These are phyloP conservation scores for Escovopsis weberi DNA, from an alignment of 2,329 filamentous ascomycete genomes.

Conservation along the genomic window DNA sequence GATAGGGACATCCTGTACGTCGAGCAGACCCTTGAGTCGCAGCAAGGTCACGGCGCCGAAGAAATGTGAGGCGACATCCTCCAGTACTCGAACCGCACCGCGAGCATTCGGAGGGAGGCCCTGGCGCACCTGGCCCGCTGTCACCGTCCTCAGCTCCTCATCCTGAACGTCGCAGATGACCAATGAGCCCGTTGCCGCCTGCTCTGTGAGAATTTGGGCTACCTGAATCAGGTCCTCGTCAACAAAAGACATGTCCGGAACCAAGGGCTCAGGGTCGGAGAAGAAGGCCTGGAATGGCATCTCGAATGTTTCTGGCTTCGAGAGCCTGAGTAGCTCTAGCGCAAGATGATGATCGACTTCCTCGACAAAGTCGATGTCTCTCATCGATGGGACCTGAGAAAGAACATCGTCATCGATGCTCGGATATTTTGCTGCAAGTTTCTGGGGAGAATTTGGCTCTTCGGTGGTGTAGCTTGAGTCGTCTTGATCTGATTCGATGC, in stretches of 20 bases:
- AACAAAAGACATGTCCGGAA: constrained; percentile 28
- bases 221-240: constrained; percentile 51
- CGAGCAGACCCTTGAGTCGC: constrained; percentile 34
- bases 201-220: constrained; percentile 58
- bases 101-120: constrained; percentile 29
- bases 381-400: constrained; percentile 36
- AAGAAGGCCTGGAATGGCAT: constrained; percentile 40
- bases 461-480: constrained; percentile 36
- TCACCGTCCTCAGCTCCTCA: constrained; percentile 8
- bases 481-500: constrained; percentile 40
- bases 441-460: constrained; percentile 34
- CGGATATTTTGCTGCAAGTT: constrained; percentile 29
- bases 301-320: constrained; percentile 33
- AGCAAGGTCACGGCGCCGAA: constrained; percentile 25
- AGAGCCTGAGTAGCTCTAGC: constrained; percentile 34
- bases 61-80: constrained; percentile 27
- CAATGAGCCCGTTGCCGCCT: constrained; percentile 42
- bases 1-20: constrained; percentile 42
- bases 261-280: constrained; percentile 41
- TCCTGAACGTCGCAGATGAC: constrained; percentile 16
- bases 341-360: constrained; percentile 32
- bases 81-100: constrained; percentile 33
- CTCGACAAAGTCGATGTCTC: constrained; percentile 32
- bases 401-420: constrained; percentile 36
- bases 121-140: constrained; percentile 22